Base-by-base conservation (phyloP, 805 yeast species). In the Debaryomyces maramus region DNA sequence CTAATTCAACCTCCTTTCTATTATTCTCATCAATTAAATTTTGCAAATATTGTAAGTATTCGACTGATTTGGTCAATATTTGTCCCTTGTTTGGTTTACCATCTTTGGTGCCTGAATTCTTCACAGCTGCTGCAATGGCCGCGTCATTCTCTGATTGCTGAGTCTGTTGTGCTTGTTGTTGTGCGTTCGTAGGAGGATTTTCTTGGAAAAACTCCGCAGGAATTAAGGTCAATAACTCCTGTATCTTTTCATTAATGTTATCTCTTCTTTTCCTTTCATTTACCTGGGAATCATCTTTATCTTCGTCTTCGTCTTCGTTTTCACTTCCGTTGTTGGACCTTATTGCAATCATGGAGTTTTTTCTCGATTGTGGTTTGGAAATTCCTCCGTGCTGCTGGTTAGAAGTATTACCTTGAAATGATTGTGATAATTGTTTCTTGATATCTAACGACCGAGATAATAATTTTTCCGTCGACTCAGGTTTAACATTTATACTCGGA, bases 71-170 rank as follows among this genome's bases (percentile, higher is more conserved):
- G 6, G 87, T 76, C 43, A 86, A 65, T 2, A 86, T 84, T 56
- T 85, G 91, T 2, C 95, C 95, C 61, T 86, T 86, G 54, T 85
- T 85, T 0, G 95, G 95, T 49, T 83, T 85, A 2, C 91, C 93
- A 52, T 85, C 91, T 47, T 82, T 84, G 0, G 91, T 85, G 0
- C 91, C 91, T 4, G 66, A 53, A 34, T 56, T 61, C 39, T 55
- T 60, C 34, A 57, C 48, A 1, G 63, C 61, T 2, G 60, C 54
- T n/a, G 63, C 63, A 18, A 56, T 53, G 15, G 48, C 58, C 8
- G 53, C 58, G 5, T 59, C 63, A 19, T 48, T 46, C 14, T 42
- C 47, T 6, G 29, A 14, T 33, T 33, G 36, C 10, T 21, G 29
- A n/a, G 21, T 33, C 17, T 19, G 14, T 19, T 22, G 21, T 21